phyloP scores from a whole-genome alignment of 2,329 filamentous ascomycete species.

The Fusarium dlaminii region DNA sequence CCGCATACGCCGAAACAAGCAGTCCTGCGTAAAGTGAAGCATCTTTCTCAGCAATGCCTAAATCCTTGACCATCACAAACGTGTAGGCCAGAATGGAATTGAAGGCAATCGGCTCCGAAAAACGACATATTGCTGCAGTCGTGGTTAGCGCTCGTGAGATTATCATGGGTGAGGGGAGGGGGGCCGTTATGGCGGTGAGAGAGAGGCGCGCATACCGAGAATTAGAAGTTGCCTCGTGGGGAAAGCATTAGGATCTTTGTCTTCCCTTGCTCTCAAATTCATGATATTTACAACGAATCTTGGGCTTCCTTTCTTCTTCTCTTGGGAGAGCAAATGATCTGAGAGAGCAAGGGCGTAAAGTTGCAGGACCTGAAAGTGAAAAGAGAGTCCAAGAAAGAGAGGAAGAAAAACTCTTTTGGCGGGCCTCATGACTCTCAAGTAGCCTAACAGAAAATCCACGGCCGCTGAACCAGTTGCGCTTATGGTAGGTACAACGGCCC shows the following conservation, averaged over 20 bases:
- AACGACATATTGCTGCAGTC: slow-evolving; percentile 39
- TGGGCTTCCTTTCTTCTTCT: background rate
- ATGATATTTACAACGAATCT: slow-evolving; percentile 3
- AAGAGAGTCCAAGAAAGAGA: background rate
- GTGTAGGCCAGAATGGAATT: slow-evolving; percentile 93
- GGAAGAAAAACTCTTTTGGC: slow-evolving; percentile 10
- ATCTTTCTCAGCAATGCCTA: slow-evolving; percentile 74
- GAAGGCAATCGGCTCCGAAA: slow-evolving; percentile 90
- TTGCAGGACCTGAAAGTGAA: background rate
- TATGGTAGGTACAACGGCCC: slow-evolving; percentile 19
- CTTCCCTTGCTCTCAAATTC: slow-evolving; percentile 16
- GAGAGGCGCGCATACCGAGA: slow-evolving; percentile 13
- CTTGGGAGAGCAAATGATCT: background rate
- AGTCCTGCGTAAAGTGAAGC: slow-evolving; percentile 87
- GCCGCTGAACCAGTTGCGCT: slow-evolving; percentile 9
- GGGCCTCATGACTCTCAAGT: slow-evolving; percentile 25
- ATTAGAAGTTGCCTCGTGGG: slow-evolving; percentile 24
- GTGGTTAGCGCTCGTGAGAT: background rate
- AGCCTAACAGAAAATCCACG: slow-evolving; percentile 15
- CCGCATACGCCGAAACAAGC: slow-evolving; percentile 85
- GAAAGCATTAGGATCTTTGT: slow-evolving; percentile 22
- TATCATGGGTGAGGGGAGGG: background rate
- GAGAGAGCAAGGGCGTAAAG: background rate
- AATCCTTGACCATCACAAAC: slow-evolving; percentile 84
- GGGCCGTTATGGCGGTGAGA: background rate